Evolutionary conservation across 768 basidiomycete genomes (phyloP).

Genomic region (Trichaptum fuscoviolaceum): DNA sequence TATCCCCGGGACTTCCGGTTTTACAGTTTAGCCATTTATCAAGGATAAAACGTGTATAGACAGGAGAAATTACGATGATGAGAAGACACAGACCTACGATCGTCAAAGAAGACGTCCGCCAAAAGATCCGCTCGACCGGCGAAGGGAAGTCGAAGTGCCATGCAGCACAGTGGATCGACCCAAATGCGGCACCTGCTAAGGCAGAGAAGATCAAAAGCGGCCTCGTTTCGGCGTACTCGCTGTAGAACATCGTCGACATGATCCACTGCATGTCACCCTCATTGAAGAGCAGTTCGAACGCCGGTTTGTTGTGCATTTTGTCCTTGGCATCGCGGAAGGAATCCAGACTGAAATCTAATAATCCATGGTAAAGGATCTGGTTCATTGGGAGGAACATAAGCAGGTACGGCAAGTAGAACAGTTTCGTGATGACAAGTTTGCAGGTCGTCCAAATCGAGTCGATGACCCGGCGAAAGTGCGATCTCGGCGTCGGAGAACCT

Average conservation of each 20-base stretch:
- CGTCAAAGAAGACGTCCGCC: conserved; percentile 3
- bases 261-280: not conserved
- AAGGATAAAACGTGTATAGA: too few relatives aligned
- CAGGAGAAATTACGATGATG: not conserved
- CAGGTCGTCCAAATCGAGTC: not conserved
- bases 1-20: too few relatives aligned
- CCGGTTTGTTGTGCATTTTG: not conserved
- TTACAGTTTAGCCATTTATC: too few relatives aligned
- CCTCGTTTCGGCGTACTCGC: not conserved
- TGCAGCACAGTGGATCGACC: conserved; percentile 7
- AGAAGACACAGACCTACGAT: not conserved
- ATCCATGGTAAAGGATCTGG: not conserved
- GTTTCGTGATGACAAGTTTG: not conserved
- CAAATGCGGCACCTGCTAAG: not conserved
- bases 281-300: not conserved
- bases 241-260: not conserved
- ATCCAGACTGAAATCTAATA: not conserved
- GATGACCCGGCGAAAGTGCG: not conserved
- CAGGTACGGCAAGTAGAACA: not conserved
- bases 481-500: not conserved
- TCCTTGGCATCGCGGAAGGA: not conserved
- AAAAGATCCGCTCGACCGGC: conserved; percentile 3
- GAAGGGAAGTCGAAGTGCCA: conserved; percentile 8
- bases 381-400: not conserved
- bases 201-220: not conserved